Conservation (phyloP, 2,329 filamentous ascomycete species). For the Trichoderma sp. region DNA sequence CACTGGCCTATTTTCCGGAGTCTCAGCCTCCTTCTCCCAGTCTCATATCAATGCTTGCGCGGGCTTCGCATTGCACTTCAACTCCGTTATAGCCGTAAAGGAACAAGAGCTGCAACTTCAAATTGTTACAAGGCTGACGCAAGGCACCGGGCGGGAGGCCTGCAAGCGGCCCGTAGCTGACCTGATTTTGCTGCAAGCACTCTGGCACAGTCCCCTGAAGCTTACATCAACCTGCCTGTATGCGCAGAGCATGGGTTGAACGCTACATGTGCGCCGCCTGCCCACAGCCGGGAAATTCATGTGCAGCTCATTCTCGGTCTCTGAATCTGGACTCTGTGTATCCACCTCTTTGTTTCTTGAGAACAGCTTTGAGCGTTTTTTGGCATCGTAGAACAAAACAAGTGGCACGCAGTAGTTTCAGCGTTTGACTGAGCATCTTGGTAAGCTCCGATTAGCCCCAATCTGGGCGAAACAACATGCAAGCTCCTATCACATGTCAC, state of each 20-base stretch:
- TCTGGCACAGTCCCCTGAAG: slow-evolving; percentile 10
- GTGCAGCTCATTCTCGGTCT: background rate
- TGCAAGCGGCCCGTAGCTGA: background rate
- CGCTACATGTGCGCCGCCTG: background rate
- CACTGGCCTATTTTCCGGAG: background rate
- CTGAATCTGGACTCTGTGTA: background rate
- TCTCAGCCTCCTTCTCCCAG: background rate
- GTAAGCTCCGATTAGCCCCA: slow-evolving; percentile 5
- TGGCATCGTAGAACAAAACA: background rate
- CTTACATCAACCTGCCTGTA: background rate
- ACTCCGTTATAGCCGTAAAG: background rate
- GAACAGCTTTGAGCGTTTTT: background rate
- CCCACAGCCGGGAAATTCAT: background rate
- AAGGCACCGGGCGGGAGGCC: background rate
- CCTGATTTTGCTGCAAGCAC: slow-evolving; percentile 20
- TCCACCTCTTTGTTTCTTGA: background rate
- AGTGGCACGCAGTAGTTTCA: background rate
- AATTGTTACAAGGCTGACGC: background rate
- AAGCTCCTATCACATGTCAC: slow-evolving; percentile 1
- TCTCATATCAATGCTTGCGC: background rate
- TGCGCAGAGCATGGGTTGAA: background rate
- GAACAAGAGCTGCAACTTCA: background rate
- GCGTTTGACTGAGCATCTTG: background rate
- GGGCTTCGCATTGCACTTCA: background rate
- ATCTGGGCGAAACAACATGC: background rate